Evolutionary conservation across 78 protist genomes (phyloP).

Genomic region (Dictyostelium discoideum): DNA sequence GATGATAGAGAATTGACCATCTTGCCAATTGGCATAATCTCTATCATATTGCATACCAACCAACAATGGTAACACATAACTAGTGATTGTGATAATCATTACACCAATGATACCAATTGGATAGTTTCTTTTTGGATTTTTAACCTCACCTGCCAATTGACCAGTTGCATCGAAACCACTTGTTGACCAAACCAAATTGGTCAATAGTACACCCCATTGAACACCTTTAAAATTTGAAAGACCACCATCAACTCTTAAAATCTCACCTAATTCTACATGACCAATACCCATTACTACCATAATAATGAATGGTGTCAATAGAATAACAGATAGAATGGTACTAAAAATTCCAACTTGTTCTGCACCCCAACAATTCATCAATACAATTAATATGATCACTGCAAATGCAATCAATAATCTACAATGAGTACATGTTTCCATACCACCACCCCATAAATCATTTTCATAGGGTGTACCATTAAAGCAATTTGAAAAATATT

Average conservation of each 20-base stretch:
- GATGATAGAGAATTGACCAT: conserved; percentile 56
- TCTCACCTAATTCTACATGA: conserved; percentile 1
- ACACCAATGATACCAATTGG: conserved; percentile 55
- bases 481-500: conserved; percentile 25
- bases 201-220: conserved; percentile 21
- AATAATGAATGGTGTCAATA: conserved; percentile 49
- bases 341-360: conserved; percentile 63
- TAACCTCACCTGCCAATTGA: conserved; percentile 66
- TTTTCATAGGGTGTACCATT: neutral
- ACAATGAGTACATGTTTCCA: neutral
- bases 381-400: conserved; percentile 18
- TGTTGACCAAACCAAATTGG: conserved; percentile 30
- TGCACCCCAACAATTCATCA: conserved; percentile 58
- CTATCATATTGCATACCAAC: conserved; percentile 61
- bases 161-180: conserved; percentile 55
- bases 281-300: conserved; percentile 61
- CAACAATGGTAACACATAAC: conserved; percentile 37
- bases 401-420: conserved; percentile 25
- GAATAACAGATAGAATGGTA: conserved; percentile 11
- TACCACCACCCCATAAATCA: conserved; percentile 44
- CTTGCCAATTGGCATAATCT: conserved; percentile 46
- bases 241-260: conserved; percentile 42
- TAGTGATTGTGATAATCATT: conserved; percentile 27
- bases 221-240: neutral
- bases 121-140: conserved; percentile 57